Base-by-base conservation (phyloP, 2,329 filamentous ascomycete genomes). In the Coleophoma crateriformis region DNA sequence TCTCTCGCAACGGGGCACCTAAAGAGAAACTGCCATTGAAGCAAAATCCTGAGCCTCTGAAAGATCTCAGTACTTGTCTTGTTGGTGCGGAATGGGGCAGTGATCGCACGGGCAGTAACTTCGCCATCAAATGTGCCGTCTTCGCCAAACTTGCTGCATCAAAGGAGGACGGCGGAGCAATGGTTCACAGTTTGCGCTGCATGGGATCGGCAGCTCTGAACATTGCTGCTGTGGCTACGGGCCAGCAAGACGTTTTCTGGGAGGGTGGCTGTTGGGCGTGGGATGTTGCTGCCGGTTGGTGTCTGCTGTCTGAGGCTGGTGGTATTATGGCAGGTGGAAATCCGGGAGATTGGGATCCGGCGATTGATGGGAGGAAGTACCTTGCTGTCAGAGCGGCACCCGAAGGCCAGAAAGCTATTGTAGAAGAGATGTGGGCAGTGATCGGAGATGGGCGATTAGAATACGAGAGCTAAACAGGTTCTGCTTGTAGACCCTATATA, bases 211-310 rank as follows among this genome's bases (percentile, higher is more conserved):
- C 88, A 7, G 88, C 88, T 38, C 70, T 92, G 59, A 91, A 91
- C 65, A 67, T 91, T 15, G 88, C 85, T 50, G 78, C 76, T 37
- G 84, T 89, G 3, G 88, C 88, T 3, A 78, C 81, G 10, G 88
- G 88, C 0, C 77, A 82, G 64, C 58, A 89, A 22, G 88, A 92
- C 64, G 60, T 81, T 19, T 92, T 89, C 65, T 92, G 88, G 88
- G 88, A 92, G 69, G 87, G 85, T 35, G 88, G 88, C 0, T 90
- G 86, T 67, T 92, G 87, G 79, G 86, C 87, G 2, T 92, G 88
- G 88, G 88, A 92, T 65, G 88, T 92, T 2, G 88, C 85, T 62
- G 88, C 88, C 5, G 88, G 84, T 0, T 91, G 87, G 88, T 82
- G 84, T 50, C 84, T 92, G 52, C 70, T 92, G 22, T 70, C 72